Conservation (phyloP, 2,329 filamentous ascomycete genomes). For the Erysiphe pulchra region DNA sequence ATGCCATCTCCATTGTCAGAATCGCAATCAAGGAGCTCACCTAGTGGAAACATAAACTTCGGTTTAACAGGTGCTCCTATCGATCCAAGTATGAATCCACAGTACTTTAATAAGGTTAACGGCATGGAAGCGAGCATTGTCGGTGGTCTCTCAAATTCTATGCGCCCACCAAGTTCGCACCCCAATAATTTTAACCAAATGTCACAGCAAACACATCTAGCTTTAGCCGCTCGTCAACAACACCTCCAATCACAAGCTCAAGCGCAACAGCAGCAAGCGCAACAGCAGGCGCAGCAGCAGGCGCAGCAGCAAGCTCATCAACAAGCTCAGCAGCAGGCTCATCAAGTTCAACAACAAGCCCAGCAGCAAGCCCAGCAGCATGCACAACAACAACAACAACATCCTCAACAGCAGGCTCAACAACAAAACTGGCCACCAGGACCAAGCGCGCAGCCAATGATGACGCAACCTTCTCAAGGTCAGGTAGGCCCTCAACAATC, state of each 20-base stretch:
- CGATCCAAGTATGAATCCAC: constrained; percentile 31
- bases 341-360: background rate
- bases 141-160: constrained; percentile 32
- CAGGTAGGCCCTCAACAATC: constrained; percentile 12
- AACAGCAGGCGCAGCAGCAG: constrained; percentile 15
- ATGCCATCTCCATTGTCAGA: constrained; percentile 50
- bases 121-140: constrained; percentile 27
- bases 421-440: constrained; percentile 12
- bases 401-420: background rate
- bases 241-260: constrained; percentile 5
- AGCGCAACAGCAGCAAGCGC: constrained; percentile 6
- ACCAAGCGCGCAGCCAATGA: constrained; percentile 17
- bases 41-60: constrained; percentile 35
- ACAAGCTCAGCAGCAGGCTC: constrained; percentile 18
- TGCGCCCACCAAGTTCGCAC: constrained; percentile 45
- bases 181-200: constrained; percentile 26
- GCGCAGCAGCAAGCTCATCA: constrained; percentile 16
- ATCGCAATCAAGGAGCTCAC: constrained; percentile 40
- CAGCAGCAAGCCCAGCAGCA: constrained; percentile 16
- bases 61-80: constrained; percentile 28
- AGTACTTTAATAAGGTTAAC: constrained; percentile 33
- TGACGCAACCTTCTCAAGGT: constrained; percentile 20
- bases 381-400: constrained; percentile 4
- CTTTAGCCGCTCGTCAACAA: constrained; percentile 28
- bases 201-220: constrained; percentile 17